Evolutionary conservation across 2,329 filamentous ascomycete species (phyloP).

Genomic region (Capronia coronata): DNA sequence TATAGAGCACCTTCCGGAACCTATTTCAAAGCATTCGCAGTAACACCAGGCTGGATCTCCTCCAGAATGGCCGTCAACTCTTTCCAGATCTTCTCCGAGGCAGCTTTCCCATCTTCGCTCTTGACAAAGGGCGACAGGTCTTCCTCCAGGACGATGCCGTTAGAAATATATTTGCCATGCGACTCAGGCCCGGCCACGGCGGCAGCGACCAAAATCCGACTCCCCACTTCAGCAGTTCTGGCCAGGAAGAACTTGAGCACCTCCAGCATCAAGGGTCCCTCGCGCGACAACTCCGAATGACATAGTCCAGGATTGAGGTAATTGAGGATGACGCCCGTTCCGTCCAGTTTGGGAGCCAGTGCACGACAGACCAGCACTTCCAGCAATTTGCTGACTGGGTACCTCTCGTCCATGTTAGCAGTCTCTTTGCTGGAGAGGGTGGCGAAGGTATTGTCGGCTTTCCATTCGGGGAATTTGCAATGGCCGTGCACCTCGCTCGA

Average conservation of each 20-base stretch:
- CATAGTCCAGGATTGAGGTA: constrained; percentile 50
- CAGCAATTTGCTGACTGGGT: constrained; percentile 45
- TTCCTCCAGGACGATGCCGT: constrained; percentile 30
- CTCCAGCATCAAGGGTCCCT: constrained; percentile 27
- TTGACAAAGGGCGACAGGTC: constrained; percentile 35
- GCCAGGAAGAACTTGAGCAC: constrained; percentile 36
- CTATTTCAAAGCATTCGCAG: background rate
- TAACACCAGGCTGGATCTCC: constrained; percentile 37
- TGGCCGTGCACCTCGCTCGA: constrained; percentile 41
- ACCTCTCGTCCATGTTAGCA: constrained; percentile 39
- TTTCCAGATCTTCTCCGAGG: constrained; percentile 40
- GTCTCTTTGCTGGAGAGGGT: constrained; percentile 34
- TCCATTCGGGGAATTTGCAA: constrained; percentile 36
- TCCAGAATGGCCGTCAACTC: constrained; percentile 42
- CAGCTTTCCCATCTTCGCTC: constrained; percentile 36
- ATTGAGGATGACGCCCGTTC: constrained; percentile 44
- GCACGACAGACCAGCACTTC: constrained; percentile 42
- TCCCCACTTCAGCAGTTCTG: constrained; percentile 44
- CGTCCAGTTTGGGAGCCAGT: constrained; percentile 15
- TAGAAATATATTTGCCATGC: constrained; percentile 44
- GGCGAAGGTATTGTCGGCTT: constrained; percentile 34
- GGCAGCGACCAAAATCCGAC: constrained; percentile 40
- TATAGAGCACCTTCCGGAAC: too few species aligned
- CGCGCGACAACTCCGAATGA: constrained; percentile 42
- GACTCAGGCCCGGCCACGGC: constrained; percentile 37